Evolutionary conservation across 179 eudicot genomes (phyloP), one percentile per base, ranked within the genome.

Genomic region (Heliamphora ciliata): DNA sequence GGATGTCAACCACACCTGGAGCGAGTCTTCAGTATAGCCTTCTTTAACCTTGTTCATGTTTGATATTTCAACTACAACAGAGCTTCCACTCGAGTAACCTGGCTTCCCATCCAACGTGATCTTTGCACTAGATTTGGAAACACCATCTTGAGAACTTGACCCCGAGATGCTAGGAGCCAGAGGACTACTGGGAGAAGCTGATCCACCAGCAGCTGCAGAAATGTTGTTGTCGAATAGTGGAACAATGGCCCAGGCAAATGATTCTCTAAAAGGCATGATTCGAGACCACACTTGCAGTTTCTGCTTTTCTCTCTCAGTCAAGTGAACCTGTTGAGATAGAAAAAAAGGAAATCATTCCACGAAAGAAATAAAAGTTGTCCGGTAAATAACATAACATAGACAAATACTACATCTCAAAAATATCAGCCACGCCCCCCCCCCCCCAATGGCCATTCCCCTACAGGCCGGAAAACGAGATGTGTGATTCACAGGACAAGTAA

Each of bases 241-340:
- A 79, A 97, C 95, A 78, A 93, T 91, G 63, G 97, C 98, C 99
- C 98, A 97, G 21, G 98, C 92, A 84, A 97, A 97, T 48, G 99
- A 87, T 88, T 94, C 99, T 79, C 97, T 92, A 89, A 92, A 92
- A 76, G 99, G 97, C 99, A 97, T 93, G 81, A 97, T 90, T 69
- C 94, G 92, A 74, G 98, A 97, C 99, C 99, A 97, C 71, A 93
- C 95, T 89, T 94, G 99, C 82, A 97, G 90, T 80, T 93, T 97
- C 86, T 97, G 99, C 89, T 89, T 97, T 85, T 97, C 99, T 85
- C 99, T 92, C 93, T 97, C 99, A 61, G 94, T 93, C 80, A 97
- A 83, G 83, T 92, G 98, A 72, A 84, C 96, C 99, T 97, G 89
- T 87, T 84, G 54, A 52, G 75, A 69, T n/a, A 51, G 47, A 76